phyloP scores from a whole-genome alignment of 345 rosid species.

The Eutrema heterophyllum region DNA sequence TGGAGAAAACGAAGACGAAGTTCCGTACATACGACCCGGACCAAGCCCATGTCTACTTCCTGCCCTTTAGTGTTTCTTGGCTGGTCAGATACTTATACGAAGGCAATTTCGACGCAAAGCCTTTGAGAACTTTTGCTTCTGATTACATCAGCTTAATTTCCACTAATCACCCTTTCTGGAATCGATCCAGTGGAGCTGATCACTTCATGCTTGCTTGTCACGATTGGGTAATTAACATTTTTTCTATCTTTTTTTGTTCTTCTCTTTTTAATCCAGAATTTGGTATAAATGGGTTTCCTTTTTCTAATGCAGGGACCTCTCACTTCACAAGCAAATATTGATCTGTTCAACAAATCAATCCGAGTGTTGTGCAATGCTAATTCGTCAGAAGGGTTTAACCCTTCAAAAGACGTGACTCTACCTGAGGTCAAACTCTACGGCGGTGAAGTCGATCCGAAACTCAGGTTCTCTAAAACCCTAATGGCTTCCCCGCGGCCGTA shows the following conservation, averaged over 20 bases:
- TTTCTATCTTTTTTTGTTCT: neutral
- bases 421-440: constrained; percentile 66
- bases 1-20: constrained; percentile 47
- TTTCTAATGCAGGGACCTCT: constrained; percentile 58
- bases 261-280: neutral
- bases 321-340: constrained; percentile 46
- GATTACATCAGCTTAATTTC: constrained; percentile 66
- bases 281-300: neutral
- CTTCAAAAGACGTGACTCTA: constrained; percentile 63
- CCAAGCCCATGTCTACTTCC: constrained; percentile 67
- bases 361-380: constrained; percentile 93
- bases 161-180: constrained; percentile 70
- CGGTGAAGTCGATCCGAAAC: constrained; percentile 45
- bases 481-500: constrained; percentile 38
- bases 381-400: constrained; percentile 85
- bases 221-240: constrained; percentile 54
- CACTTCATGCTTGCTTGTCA: constrained; percentile 93
- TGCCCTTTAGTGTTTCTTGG: constrained; percentile 83
- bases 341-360: constrained; percentile 60
- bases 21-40: constrained; percentile 53
- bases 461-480: constrained; percentile 37
- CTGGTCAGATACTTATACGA: constrained; percentile 64
- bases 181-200: constrained; percentile 68
- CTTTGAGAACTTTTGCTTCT: constrained; percentile 52
- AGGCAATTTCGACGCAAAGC: constrained; percentile 32